Base-by-base conservation (phyloP, 2,329 filamentous ascomycete species). In the Lachnellula cervina region DNA sequence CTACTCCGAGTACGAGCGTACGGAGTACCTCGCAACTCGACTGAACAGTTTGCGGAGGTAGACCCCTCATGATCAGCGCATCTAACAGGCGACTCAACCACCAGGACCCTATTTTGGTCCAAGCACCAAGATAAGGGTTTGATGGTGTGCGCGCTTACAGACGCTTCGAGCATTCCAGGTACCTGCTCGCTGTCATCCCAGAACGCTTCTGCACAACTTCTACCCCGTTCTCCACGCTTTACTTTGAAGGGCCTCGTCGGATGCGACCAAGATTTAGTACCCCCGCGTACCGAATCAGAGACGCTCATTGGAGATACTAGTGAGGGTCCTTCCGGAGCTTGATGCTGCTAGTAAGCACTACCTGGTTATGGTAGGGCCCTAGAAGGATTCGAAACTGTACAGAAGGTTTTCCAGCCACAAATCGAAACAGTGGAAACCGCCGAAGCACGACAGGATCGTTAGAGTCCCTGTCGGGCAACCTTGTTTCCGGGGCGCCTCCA, bases 331-430 rank as follows among this genome's bases (percentile, higher is more conserved):
- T 44, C n/a, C 23, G 34, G 25, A 21, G 28, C 14, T 44, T 34
- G n/a, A 17, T 32, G 17, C 17, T 8, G 28, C 50, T 28, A 52
- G 42, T 46, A 25, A 47, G 42, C 52, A 52, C 55, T 52, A 50
- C 52, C 52, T 47, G 23, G 28, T 25, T 51, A 48, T 52, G 40
- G 49, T 25, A 54, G 25, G 28, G 17, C 50, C 49, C 59, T 65
- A 62, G 61, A 65, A 62, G 61, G 56, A 55, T 54, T 59, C 49
- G 62, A 63, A 63, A 51, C 54, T 59, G 57, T 61, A 62, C 52
- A 38, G 63, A 65, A 65, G 57, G 47, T 51, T 57, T 51, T 21
- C 40, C 52, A 63, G 59, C 58, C 61, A 62, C 62, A 46, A 60
- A 21, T 21, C 37, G 28, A 53, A 42, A 23, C 25, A 19, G 38